These are phyloP conservation scores for Nakaseomyces nivariensis DNA, from an alignment of 1,139 yeast species.

Conservation along the genomic window DNA sequence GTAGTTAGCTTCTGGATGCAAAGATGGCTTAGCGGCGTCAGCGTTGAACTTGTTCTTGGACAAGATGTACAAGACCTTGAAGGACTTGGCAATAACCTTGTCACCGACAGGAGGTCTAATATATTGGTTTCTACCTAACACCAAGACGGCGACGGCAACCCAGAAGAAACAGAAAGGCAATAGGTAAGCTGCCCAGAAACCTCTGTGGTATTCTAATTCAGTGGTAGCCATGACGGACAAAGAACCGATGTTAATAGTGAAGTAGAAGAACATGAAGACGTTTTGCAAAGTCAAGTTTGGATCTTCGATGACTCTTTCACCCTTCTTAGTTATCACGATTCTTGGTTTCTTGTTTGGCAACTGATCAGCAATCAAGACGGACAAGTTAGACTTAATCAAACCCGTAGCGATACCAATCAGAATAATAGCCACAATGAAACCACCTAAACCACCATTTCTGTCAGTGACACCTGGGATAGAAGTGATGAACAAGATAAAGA, in stretches of 20 bases:
- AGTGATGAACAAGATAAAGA: conserved; percentile 56
- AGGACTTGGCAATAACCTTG: conserved; percentile 48
- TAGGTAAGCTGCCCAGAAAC: conserved; percentile 70
- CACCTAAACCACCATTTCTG: conserved; percentile 33
- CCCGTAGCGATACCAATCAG: conserved; percentile 73
- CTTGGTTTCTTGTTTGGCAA: conserved; percentile 47
- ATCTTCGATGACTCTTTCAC: conserved; percentile 61
- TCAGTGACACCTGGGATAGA: conserved; percentile 55
- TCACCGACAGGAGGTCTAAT: conserved; percentile 56
- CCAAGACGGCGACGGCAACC: conserved; percentile 46
- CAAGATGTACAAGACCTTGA: conserved; percentile 40
- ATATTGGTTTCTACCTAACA: conserved; percentile 48
- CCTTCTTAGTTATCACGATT: conserved; percentile 48
- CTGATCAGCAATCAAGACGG: conserved; percentile 77
- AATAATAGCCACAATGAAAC: conserved; percentile 44
- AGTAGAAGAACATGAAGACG: conserved; percentile 66
- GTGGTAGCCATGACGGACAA: conserved; percentile 71
- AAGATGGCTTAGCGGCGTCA: conserved; percentile 47
- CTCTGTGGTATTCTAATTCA: conserved; percentile 35
- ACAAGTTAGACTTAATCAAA: conserved; percentile 69
- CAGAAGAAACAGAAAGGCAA: conserved; percentile 61
- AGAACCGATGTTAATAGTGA: conserved; percentile 75
- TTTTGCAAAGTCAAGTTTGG: conserved; percentile 63
- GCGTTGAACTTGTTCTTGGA: conserved; percentile 41
- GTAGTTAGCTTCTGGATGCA: conserved; percentile 33